Conservation (phyloP, 2,329 filamentous ascomycete species). For the Ophiocordyceps camponoti-leonardi region DNA sequence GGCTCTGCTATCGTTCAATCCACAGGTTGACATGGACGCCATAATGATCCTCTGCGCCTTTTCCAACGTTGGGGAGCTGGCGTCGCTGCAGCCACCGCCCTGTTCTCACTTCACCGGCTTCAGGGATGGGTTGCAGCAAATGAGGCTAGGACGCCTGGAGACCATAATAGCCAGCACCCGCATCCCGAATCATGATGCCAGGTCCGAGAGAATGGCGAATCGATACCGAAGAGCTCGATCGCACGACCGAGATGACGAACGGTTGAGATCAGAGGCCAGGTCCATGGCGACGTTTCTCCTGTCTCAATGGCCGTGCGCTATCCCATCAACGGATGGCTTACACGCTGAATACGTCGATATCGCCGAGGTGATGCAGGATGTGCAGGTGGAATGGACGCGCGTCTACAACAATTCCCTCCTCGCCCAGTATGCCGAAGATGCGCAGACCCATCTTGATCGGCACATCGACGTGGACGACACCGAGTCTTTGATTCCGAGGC, state of each 20-base stretch:
- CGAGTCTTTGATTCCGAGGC: background rate
- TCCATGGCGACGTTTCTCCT: background rate
- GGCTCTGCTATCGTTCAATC: slow-evolving; percentile 3
- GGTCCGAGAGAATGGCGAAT: background rate
- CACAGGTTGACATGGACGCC: background rate
- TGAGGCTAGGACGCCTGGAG: background rate
- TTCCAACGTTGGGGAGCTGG: background rate
- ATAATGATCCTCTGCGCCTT: slow-evolving; percentile 5
- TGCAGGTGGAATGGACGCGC: background rate
- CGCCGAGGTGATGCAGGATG: background rate
- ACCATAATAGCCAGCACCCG: background rate
- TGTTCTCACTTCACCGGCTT: slow-evolving; percentile 3
- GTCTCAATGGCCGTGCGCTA: slow-evolving; percentile 2
- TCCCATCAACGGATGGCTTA: background rate
- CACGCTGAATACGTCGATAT: background rate
- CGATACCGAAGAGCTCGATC: background rate
- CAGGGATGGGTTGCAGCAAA: background rate
- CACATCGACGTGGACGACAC: background rate
- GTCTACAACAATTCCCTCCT: background rate
- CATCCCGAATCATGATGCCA: background rate
- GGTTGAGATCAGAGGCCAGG: background rate
- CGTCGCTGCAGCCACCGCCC: background rate
- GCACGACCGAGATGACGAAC: background rate
- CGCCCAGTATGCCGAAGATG: background rate
- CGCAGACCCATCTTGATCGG: background rate